phyloP scores from a whole-genome alignment of 129 eudicot genomes.

The Flaveria ramosissima region DNA sequence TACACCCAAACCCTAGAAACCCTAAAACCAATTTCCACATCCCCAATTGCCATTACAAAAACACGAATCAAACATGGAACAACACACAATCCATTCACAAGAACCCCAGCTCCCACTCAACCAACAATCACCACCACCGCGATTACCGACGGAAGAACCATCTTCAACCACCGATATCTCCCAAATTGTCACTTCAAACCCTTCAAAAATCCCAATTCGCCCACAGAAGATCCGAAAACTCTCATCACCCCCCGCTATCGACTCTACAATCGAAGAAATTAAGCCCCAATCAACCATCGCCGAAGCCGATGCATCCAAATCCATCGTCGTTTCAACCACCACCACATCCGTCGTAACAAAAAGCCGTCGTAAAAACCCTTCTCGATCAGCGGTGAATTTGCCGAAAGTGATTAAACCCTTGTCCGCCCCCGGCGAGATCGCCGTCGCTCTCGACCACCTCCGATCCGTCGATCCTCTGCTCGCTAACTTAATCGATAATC shows the following conservation, averaged over 20 bases:
- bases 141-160: slow-evolving; percentile 15
- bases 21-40: background rate
- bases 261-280: slow-evolving; percentile 1
- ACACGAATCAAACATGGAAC: slow-evolving; percentile 39
- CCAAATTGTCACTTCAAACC: slow-evolving; percentile 42
- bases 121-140: slow-evolving; percentile 33
- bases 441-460: slow-evolving; percentile 61
- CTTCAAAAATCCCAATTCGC: slow-evolving; percentile 89
- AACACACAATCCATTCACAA: slow-evolving; percentile 38
- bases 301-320: slow-evolving; percentile 43
- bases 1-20: background rate
- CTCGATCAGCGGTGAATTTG: slow-evolving; percentile 28
- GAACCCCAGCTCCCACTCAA: slow-evolving; percentile 29
- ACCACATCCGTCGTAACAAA: slow-evolving; percentile 32
- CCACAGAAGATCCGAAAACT: slow-evolving; percentile 84
- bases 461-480: slow-evolving; percentile 64
- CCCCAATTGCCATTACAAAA: background rate
- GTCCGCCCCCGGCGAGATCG: slow-evolving; percentile 56
- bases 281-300: slow-evolving; percentile 20
- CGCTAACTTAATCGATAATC: slow-evolving; percentile 54
- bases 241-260: slow-evolving; percentile 34
- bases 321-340: slow-evolving; percentile 32
- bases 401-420: slow-evolving; percentile 55
- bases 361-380: slow-evolving; percentile 48
- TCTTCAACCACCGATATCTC: slow-evolving; percentile 31